These are phyloP conservation scores for Monosporascus cannonballus DNA, from an alignment of 2,329 filamentous ascomycete genomes.

Conservation along the genomic window DNA sequence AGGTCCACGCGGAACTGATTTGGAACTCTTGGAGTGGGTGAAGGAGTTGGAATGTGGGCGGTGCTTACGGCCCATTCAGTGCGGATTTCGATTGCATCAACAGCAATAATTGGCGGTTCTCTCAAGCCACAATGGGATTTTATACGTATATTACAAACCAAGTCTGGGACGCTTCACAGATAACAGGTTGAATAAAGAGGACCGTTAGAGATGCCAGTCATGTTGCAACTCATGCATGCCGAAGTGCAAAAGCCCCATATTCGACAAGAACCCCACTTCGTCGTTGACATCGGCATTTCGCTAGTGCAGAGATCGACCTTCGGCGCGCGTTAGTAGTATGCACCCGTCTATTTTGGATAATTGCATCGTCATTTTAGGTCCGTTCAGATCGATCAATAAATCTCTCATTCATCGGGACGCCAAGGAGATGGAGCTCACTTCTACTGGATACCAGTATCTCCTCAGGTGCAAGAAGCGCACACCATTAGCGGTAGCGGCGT, in stretches of 20 bases:
- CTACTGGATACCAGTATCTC: too few relatives aligned
- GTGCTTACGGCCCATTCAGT: slow-evolving; percentile 2
- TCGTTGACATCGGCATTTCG: not conserved
- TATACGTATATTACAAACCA: too few relatives aligned
- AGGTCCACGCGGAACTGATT: slow-evolving; percentile 6
- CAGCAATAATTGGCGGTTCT: not conserved
- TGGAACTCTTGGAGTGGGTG: slow-evolving; percentile 6
- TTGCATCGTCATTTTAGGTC: not conserved
- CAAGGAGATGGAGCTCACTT: too few relatives aligned
- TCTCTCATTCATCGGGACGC: too few relatives aligned
- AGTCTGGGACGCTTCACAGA: not conserved
- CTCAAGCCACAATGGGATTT: too few relatives aligned
- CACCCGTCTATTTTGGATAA: not conserved
- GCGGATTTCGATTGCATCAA: slow-evolving; percentile 1
- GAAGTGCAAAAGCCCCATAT: too few relatives aligned
- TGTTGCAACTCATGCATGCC: not conserved
- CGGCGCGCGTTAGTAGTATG: not conserved
- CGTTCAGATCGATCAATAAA: not conserved
- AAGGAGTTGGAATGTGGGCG: slow-evolving; percentile 2
- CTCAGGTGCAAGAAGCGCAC: too few relatives aligned
- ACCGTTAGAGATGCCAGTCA: not conserved
- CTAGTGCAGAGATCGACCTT: not conserved
- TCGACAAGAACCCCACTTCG: not conserved
- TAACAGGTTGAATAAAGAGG: not conserved
- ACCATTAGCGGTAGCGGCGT: too few relatives aligned